Evolutionary conservation across 1,284 basidiomycete genomes (phyloP), one percentile per base, ranked within the genome.

Genomic region (Pseudozyma flocculosa): DNA sequence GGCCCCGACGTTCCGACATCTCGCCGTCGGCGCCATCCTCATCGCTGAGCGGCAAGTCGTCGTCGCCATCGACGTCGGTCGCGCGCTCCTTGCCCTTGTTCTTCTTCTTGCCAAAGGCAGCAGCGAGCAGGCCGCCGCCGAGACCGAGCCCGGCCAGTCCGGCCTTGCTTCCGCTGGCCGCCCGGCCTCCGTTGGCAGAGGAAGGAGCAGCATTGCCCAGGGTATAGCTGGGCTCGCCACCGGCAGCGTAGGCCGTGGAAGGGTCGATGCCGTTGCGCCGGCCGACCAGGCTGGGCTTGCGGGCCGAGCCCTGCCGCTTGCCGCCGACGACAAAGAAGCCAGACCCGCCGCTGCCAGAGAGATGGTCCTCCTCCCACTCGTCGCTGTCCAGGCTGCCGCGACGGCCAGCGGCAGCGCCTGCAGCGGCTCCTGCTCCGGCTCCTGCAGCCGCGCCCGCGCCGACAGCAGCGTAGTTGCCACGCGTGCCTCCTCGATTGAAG

Each of bases 251-350:
- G 26, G 26, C 26, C 26, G 26, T 7, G 5, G 26, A 7, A 5
- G 26, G 26, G 11, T 29, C 26, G 26, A 29, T 11, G 26, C 7
- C 26, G 26, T 11, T 29, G 26, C 26, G 26, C 11, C 26, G 26
- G 11, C 26, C 26, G 26, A 29, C 11, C 26, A 61, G 21, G 59
- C 50, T 7, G 50, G 49, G 26, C 53, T 56, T 2, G 49, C 54
- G 5, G 43, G 46, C 14, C 59, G 46, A 34, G 54, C 55, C 51
- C 0, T 54, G 40, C 22, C 55, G 22, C 8, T 48, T 42, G 14
- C 67, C 68, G 7, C 67, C 68, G 19, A 69, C 67, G 34, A 71
- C 67, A 34, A 71, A 66, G 57, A 71, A 71, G 17, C 66, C 66
- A 22, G 59, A 60, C 17, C 54, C 46, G n/a, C 57, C 57, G 11